A percentile compares a stretch with the other conserved stretches of the same genome.
Evolutionary conservation across 83 land plant genomes (phyloP).

Genomic region (Picea abies): DNA sequence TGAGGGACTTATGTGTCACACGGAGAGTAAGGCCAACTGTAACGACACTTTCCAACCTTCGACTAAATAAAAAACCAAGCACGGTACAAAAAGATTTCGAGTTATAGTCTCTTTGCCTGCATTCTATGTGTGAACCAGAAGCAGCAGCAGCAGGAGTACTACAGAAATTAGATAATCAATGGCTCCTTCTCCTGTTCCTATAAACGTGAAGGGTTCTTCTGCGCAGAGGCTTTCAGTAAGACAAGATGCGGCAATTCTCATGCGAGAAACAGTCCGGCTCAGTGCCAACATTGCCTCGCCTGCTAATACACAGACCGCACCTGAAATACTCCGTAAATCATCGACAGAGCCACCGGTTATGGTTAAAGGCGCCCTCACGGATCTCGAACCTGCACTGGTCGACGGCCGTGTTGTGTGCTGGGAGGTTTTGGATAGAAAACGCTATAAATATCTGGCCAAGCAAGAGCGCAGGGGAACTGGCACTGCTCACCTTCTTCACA

Average conservation of each 20-base stretch:
- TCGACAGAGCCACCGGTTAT: not conserved
- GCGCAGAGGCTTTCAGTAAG: not conserved
- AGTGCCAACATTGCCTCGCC: slow-evolving; percentile 31
- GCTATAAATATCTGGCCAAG: slow-evolving; percentile 50
- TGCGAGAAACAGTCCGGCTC: slow-evolving; percentile 40
- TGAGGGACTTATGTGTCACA: no score
- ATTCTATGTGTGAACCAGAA: no score
- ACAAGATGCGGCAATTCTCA: slow-evolving; percentile 30
- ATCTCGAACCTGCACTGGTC: slow-evolving; percentile 16
- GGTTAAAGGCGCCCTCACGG: not conserved
- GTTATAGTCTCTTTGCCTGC: no score
- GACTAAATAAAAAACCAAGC: no score
- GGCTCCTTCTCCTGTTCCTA: no score
- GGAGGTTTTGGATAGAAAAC: slow-evolving; percentile 50
- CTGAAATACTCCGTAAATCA: not conserved
- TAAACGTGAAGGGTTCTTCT: no score
- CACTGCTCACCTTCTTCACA: not conserved
- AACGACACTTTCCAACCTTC: no score
- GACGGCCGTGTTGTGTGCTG: slow-evolving; percentile 40
- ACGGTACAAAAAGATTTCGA: no score
- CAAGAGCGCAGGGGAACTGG: not conserved
- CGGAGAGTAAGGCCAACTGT: no score
- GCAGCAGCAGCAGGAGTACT: no score
- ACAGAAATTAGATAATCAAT: no score
- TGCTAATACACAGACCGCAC: not conserved